Conservation (phyloP, 2,329 filamentous ascomycete species). For the Fusarium caatingaense region DNA sequence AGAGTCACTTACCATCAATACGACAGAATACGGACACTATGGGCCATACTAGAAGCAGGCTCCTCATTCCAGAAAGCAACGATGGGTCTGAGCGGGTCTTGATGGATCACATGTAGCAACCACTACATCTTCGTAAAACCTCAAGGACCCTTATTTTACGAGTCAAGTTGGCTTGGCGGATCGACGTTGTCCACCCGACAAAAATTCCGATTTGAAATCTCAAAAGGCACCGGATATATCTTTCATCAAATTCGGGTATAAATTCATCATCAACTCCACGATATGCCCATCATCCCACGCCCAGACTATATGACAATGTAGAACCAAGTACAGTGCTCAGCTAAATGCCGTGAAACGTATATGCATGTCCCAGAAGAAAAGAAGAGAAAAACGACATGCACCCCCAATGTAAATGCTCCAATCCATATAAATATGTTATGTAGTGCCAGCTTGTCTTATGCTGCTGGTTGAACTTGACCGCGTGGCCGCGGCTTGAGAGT, state of each 20-base stretch:
- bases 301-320: slow-evolving; percentile 26
- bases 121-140: background rate
- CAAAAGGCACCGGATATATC: background rate
- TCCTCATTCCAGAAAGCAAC: background rate
- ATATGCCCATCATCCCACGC: slow-evolving; percentile 20
- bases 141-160: background rate
- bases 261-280: slow-evolving; percentile 31
- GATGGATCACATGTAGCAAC: background rate
- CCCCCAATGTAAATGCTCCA: slow-evolving; percentile 7
- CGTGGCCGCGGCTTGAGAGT: slow-evolving; percentile 43
- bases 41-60: background rate
- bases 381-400: slow-evolving; percentile 21
- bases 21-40: background rate
- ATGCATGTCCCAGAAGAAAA: slow-evolving; percentile 12
- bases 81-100: slow-evolving; percentile 3
- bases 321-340: slow-evolving; percentile 27
- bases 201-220: background rate
- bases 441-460: slow-evolving; percentile 12
- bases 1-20: background rate
- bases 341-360: slow-evolving; percentile 5
- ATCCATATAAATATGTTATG: slow-evolving; percentile 7
- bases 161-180: slow-evolving; percentile 6
- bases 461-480: slow-evolving; percentile 31
- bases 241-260: slow-evolving; percentile 37
- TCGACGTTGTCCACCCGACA: background rate